A percentile compares a stretch with the other conserved stretches of the same genome.
phyloP scores from a whole-genome alignment of 768 basidiomycete species.

The Boletellus sp. region DNA sequence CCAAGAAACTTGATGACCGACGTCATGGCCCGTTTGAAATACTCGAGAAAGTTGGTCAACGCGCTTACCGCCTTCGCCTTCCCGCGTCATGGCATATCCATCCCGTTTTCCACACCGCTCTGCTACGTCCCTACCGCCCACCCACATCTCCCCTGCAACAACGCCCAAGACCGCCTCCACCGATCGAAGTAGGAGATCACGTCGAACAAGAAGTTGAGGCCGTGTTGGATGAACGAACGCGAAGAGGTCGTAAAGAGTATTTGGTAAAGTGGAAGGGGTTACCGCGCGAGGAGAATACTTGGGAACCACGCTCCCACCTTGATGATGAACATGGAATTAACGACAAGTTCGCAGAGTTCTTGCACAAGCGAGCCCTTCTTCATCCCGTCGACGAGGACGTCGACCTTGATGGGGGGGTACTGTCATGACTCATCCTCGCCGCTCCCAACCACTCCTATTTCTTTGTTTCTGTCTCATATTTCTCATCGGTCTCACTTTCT shows the following conservation, averaged over 20 bases:
- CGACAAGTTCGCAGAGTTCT: no score
- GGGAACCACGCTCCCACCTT: no score
- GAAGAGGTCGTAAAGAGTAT: constrained; percentile 16
- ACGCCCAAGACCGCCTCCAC: neutral
- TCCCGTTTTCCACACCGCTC: neutral
- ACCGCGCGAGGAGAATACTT: neutral
- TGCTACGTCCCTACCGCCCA: neutral
- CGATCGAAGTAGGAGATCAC: neutral
- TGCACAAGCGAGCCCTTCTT: no score
- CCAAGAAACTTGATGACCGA: constrained; percentile 16
- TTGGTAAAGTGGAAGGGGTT: constrained; percentile 27
- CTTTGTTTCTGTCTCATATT: no score
- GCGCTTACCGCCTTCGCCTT: neutral
- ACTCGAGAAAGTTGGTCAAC: neutral
- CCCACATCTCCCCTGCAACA: neutral
- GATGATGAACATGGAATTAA: no score
- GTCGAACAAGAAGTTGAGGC: constrained; percentile 11
- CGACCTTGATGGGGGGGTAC: constrained; percentile 16
- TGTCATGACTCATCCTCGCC: neutral
- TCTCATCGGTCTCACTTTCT: no score
- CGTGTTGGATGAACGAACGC: constrained; percentile 13
- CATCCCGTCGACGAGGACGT: no score
- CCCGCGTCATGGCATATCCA: neutral
- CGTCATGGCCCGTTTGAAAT: constrained; percentile 26
- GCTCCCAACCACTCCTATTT: no score